Conservation (phyloP, 805 yeast genomes). For the Candida michaelii region DNA sequence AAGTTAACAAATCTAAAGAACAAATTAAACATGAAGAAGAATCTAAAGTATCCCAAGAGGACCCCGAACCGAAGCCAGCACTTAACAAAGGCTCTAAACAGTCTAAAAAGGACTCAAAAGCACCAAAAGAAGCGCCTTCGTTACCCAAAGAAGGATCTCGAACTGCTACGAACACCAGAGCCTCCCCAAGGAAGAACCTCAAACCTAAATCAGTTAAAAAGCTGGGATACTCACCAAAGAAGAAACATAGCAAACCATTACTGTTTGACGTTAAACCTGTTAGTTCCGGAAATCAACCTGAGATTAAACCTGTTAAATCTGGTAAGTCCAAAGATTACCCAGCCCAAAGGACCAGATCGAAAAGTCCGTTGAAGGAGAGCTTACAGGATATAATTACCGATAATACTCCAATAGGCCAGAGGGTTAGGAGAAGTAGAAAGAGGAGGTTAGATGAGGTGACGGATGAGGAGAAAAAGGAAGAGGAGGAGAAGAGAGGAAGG, state of each 20-base stretch:
- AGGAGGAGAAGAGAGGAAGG: constrained; percentile 19
- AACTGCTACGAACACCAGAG: too few relatives aligned
- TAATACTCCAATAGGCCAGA: constrained; percentile 12
- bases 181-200: background rate
- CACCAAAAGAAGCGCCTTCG: too few relatives aligned
- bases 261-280: background rate
- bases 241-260: background rate
- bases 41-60: too few relatives aligned
- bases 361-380: constrained; percentile 33
- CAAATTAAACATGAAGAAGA: too few relatives aligned
- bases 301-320: constrained; percentile 5
- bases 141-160: too few relatives aligned
- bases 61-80: background rate
- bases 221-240: constrained; percentile 6
- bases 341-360: constrained; percentile 33
- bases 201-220: constrained; percentile 4
- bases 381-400: constrained; percentile 19
- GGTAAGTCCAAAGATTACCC: constrained; percentile 21
- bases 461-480: constrained; percentile 7
- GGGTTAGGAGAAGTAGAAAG: constrained; percentile 13
- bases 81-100: too few relatives aligned
- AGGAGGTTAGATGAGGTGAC: background rate
- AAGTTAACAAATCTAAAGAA: too few relatives aligned
- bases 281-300: background rate
- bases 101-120: too few relatives aligned